Conservation (phyloP, 78 protist species). For the Dictyostelium citrinum region DNA sequence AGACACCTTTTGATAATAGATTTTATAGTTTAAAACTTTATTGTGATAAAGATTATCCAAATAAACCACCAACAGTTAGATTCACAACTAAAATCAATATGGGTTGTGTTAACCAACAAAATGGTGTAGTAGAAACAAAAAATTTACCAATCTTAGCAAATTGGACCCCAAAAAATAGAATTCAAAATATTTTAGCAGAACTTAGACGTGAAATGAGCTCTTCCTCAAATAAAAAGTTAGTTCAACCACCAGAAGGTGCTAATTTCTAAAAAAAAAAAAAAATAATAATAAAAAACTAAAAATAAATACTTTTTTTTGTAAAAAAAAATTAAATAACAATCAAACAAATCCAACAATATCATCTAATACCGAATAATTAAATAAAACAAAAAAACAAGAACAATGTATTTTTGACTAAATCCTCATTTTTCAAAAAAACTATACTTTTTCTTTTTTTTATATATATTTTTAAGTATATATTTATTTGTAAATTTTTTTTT, state of each 20-base stretch:
- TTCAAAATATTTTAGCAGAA: conserved; percentile 69
- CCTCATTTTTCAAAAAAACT: not conserved
- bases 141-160: conserved; percentile 52
- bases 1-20: conserved; percentile 85
- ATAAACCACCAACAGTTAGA: conserved; percentile 85
- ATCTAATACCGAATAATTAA: too few species aligned
- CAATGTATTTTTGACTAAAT: too few species aligned
- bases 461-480: not conserved
- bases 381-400: too few species aligned
- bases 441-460: not conserved
- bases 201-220: conserved; percentile 75
- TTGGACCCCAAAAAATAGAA: conserved; percentile 47
- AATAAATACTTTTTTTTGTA: not conserved
- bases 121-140: conserved; percentile 59
- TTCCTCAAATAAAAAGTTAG: conserved; percentile 74
- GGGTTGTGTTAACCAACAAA: conserved; percentile 73
- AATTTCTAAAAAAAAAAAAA: not conserved
- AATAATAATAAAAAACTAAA: not conserved
- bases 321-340: not conserved
- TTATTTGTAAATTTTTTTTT: not conserved
- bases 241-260: conserved; percentile 86
- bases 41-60: conserved; percentile 94
- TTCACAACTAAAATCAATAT: conserved; percentile 86
- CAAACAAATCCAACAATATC: too few species aligned
- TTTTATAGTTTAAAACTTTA: conserved; percentile 82